Evolutionary conservation across 306 rosid species (phyloP).

Genomic region (Acacia confusa): DNA sequence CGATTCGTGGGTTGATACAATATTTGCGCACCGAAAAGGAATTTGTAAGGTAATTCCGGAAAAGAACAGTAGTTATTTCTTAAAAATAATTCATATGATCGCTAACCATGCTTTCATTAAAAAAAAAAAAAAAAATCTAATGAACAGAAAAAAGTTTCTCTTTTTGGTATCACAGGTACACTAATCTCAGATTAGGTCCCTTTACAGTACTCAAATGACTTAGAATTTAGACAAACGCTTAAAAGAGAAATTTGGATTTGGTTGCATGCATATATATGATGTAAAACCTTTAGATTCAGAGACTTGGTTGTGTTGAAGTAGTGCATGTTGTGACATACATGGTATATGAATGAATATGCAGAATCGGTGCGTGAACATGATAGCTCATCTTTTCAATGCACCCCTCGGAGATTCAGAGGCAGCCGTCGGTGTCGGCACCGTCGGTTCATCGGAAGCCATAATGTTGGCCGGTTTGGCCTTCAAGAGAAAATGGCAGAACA

Average conservation of each 20-base stretch:
- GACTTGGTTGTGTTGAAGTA: background rate
- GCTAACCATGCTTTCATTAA: too few relatives aligned
- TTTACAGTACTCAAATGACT: background rate
- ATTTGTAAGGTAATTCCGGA: too few relatives aligned
- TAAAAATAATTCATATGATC: too few relatives aligned
- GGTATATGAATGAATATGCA: conserved; percentile 26
- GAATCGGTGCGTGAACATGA: conserved; percentile 96
- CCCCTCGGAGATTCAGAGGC: conserved; percentile 77
- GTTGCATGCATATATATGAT: background rate
- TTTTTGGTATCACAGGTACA: too few relatives aligned
- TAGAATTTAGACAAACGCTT: too few relatives aligned
- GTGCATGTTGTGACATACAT: background rate
- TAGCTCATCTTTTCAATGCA: conserved; percentile 93
- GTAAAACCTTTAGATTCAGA: background rate
- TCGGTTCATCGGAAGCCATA: conserved; percentile 94
- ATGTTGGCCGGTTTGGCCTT: conserved; percentile 97
- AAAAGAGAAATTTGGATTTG: background rate
- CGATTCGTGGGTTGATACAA: too few relatives aligned
- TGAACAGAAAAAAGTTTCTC: too few relatives aligned
- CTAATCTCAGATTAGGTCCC: background rate
- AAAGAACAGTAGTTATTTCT: too few relatives aligned
- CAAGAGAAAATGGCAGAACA: conserved; percentile 93
- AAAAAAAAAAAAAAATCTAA: too few relatives aligned
- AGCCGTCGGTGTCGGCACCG: conserved; percentile 89
- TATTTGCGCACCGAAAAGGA: too few relatives aligned